These are phyloP conservation scores for Canariomyces notabilis DNA, from an alignment of 2,329 filamentous ascomycete genomes.

Conservation along the genomic window DNA sequence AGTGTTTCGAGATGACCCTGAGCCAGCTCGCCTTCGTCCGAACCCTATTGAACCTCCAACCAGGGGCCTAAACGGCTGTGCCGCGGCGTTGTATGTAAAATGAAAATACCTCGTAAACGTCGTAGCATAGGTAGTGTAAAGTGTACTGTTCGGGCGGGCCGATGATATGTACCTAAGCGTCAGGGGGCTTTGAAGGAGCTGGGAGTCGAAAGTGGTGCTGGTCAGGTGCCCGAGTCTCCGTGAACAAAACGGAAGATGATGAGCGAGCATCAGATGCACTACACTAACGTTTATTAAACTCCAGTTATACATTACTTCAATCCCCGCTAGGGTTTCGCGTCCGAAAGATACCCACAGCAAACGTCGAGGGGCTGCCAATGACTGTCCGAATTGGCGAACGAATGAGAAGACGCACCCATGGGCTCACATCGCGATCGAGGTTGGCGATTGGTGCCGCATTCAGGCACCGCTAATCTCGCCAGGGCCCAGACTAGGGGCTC, in stretches of 20 bases:
- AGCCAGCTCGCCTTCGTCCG: background rate
- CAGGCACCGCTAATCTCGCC: constrained; percentile 27
- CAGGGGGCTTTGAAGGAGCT: background rate
- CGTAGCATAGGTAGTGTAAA: too few species aligned
- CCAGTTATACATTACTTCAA: background rate
- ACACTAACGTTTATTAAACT: too few species aligned
- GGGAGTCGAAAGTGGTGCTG: background rate
- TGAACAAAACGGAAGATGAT: background rate
- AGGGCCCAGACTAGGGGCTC: constrained; percentile 19
- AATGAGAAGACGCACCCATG: constrained; percentile 10
- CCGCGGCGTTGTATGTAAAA: too few species aligned
- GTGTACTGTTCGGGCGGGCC: too few species aligned
- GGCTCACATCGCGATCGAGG: constrained; percentile 20
- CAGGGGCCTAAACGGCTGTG: too few species aligned
- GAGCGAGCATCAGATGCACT: too few species aligned
- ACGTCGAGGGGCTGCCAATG: background rate
- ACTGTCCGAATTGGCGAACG: constrained; percentile 8
- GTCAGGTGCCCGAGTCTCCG: background rate
- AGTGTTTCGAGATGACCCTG: constrained; percentile 16
- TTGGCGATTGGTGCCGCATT: constrained; percentile 24
- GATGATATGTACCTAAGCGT: too few species aligned
- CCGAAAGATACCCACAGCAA: too few species aligned
- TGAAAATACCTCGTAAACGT: too few species aligned
- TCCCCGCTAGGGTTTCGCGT: background rate
- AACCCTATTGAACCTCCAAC: too few species aligned